phyloP scores from a whole-genome alignment of 768 basidiomycete species.

The Russula dissimulans region DNA sequence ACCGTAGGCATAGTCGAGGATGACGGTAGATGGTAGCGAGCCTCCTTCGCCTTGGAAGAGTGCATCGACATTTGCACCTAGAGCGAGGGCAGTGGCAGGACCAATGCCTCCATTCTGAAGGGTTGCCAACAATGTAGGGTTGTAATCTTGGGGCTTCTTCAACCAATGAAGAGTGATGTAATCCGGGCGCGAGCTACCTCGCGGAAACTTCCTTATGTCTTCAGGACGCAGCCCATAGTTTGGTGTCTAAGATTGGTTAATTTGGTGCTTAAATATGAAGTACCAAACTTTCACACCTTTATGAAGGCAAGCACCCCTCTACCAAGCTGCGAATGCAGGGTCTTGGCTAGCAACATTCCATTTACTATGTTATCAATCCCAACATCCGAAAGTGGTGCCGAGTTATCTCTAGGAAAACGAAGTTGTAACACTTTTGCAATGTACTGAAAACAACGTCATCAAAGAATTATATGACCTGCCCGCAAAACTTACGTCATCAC shows the following conservation, averaged over 20 bases:
- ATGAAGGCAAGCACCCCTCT: background rate
- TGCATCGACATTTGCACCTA: background rate
- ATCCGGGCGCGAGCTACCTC: too few species aligned
- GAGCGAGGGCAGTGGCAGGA: background rate
- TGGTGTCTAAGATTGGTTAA: too few species aligned
- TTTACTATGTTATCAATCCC: background rate
- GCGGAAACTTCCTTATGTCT: too few species aligned
- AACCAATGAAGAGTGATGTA: too few species aligned
- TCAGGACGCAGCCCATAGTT: too few species aligned
- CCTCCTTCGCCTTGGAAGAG: background rate
- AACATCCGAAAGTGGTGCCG: too few species aligned
- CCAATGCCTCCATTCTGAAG: background rate
- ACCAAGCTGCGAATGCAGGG: background rate
- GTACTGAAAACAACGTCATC: background rate
- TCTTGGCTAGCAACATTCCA: background rate
- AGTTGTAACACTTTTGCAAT: background rate
- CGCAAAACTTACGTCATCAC: background rate
- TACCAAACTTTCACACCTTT: background rate
- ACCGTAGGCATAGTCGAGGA: background rate
- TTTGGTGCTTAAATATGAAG: background rate
- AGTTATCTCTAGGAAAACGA: background rate
- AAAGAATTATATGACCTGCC: background rate
- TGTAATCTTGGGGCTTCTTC: too few species aligned
- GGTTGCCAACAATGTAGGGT: too few species aligned
- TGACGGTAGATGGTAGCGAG: background rate